Evolutionary conservation across 2,329 filamentous ascomycete genomes (phyloP), one percentile per base, ranked within the genome.

Genomic region (Fusarium irregulare): DNA sequence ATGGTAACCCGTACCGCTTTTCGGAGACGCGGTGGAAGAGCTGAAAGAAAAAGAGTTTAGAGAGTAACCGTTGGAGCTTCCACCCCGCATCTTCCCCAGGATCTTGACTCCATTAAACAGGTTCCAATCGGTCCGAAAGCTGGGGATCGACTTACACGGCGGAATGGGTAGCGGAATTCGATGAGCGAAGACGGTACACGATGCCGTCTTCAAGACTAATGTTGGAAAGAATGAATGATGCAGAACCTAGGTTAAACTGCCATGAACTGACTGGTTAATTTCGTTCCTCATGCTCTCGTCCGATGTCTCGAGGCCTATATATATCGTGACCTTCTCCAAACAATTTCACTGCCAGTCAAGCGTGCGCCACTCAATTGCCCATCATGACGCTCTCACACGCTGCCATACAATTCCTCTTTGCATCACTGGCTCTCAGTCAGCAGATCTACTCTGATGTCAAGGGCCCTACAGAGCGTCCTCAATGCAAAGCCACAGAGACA

Each of bases 391-490:
- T 23, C 51, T 64, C 64, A 30, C 20, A 61, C n/a, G 42, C 56
- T 40, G 27, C 72, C 8, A 44, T 61, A 30, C 70, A 72, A 32
- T 55, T 75, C 16, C 32, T 73, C 40, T 53, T 75, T 41, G 72
- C 53, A 18, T 70, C 70, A 7, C 25, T 74, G 48, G 74, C 59
- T 37, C 54, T 60, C 4, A 73, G 71, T 8, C 76, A 78, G 61
- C 76, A 77, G 51, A 66, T 78, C 11, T 77, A 70, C 44, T 28
- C 75, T 20, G 59, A 68, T n/a, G 68, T 62, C 1, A 49, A 75
- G 8, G 77, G 77, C 1, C 76, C 77, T 44, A 74, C 74, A n/a
- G 58, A 68, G 32, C 77, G 76, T 11, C 68, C 73, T 5, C 71
- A 76, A 56, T 78, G 77, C 37, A 73, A 71, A 28, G 34, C 56